Evolutionary conservation across 768 basidiomycete genomes (phyloP), one percentile per base, ranked within the genome.

Genomic region (Amanita pallidorosea): DNA sequence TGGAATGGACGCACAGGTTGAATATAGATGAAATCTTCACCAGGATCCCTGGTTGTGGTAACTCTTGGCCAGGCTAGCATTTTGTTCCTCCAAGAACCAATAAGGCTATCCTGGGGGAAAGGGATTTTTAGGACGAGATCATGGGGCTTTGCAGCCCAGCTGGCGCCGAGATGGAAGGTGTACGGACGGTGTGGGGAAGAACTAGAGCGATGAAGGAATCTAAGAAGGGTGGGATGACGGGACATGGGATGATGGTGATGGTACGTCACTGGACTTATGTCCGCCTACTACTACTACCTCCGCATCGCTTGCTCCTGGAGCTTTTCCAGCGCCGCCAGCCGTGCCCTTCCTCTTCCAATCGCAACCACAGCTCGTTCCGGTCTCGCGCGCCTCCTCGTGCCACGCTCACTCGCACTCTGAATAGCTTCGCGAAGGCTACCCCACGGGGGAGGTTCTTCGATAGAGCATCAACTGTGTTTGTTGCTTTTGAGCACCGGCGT

Each of bases 111-210:
- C 5, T 69, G 53, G 0, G 79, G 67, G 58, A 89, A 88, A 0
- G 83, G 80, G 33, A 67, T 59, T 54, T 69, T 66, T 63, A 51
- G 57, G 25, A n/a, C 37, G 55, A 69, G 54, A 65, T 71, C 56
- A 58, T 70, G 63, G 15, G 85, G 79, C 61, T 91, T 91, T 37
- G 80, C 81, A 25, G 80, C 80, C 83, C 86, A 92, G 63, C 85
- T 84, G 13, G 77, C 75, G 47, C 84, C 88, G 34, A 89, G 70
- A 58, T 88, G 80, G 63, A 92, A 89, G 31, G 67, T 78, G 61
- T 82, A 91, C 5, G 85, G 70, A 8, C 68, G 66, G 17, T 7
- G 49, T 45, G 33, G 40, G 53, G 54, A 54, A 43, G 55, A 35
- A 38, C 49, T 42, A 25, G 17, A 12, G 6, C 31, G 35, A 38